phyloP scores from a whole-genome alignment of 2,329 filamentous ascomycete species.

The Penicillium sp. region DNA sequence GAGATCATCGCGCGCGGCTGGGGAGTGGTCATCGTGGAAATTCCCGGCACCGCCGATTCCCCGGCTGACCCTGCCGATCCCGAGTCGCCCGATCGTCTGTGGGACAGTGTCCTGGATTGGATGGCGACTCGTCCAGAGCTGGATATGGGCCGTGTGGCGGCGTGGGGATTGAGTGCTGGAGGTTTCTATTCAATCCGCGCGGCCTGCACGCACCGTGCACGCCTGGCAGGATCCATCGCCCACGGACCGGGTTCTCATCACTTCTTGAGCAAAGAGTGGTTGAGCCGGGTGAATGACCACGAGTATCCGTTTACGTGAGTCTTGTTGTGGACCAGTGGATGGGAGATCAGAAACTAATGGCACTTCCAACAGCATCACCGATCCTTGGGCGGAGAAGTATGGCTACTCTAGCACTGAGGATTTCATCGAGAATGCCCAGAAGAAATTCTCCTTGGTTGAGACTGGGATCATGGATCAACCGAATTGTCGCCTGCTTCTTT shows the following conservation, averaged over 20 bases:
- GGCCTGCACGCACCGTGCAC: conserved; percentile 59
- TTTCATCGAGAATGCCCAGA: conserved; percentile 50
- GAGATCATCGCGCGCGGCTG: conserved; percentile 60
- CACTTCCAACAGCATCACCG: conserved; percentile 38
- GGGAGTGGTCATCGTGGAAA: conserved; percentile 58
- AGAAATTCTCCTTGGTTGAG: conserved; percentile 58
- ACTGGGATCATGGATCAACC: conserved; percentile 52
- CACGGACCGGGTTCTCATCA: conserved; percentile 60
- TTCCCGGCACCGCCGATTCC: conserved; percentile 62
- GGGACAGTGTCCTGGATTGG: conserved; percentile 58
- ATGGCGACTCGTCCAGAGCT: conserved; percentile 48
- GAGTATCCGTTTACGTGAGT: conserved; percentile 58
- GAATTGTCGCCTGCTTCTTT: conserved; percentile 53
- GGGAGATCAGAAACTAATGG: background rate
- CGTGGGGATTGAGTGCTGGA: conserved; percentile 61
- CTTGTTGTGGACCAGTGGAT: too few species aligned
- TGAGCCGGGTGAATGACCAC: conserved; percentile 57
- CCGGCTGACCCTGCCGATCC: conserved; percentile 59
- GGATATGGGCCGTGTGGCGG: conserved; percentile 52
- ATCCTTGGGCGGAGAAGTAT: conserved; percentile 57
- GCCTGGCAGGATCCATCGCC: conserved; percentile 52
- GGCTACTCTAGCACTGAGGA: conserved; percentile 54
- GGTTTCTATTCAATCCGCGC: conserved; percentile 63
- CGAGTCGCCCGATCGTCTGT: conserved; percentile 54
- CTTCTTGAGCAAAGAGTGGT: conserved; percentile 56